Evolutionary conservation across 208 protist genomes (phyloP).

Genomic region (Trichomonas tenax): DNA sequence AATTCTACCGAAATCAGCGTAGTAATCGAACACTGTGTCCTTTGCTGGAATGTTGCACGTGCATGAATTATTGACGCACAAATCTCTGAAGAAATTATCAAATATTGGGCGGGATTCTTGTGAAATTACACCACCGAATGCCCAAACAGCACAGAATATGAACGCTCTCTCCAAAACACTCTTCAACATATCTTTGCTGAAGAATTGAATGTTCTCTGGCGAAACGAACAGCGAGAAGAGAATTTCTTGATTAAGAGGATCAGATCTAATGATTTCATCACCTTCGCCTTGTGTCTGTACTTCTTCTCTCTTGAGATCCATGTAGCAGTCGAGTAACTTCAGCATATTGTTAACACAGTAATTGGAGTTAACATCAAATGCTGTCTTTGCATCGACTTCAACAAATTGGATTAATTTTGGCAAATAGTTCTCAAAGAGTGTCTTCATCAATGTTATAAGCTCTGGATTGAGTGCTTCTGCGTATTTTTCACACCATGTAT

Average conservation of each 20-base stretch:
- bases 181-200: background rate
- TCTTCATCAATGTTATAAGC: background rate
- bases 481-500: conserved; percentile 32
- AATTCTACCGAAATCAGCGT: conserved; percentile 30
- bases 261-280: background rate
- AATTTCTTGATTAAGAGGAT: background rate
- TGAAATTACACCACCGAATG: conserved; percentile 73
- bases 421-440: background rate
- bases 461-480: background rate
- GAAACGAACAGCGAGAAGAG: background rate
- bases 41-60: background rate
- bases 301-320: background rate
- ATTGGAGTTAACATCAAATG: background rate
- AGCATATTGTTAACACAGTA: background rate
- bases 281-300: background rate
- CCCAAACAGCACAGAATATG: conserved; percentile 79
- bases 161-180: background rate
- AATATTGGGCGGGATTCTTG: conserved; percentile 66
- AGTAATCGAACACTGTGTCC: conserved; percentile 26
- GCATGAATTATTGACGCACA: conserved; percentile 54
- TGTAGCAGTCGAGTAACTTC: background rate
- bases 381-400: background rate
- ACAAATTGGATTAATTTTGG: background rate
- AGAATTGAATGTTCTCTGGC: background rate
- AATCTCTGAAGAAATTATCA: conserved; percentile 36